A percentile compares a stretch with the other conserved stretches of the same genome.
phyloP scores from a whole-genome alignment of 257 asterid genomes.

The Gardenia jasminoides region DNA sequence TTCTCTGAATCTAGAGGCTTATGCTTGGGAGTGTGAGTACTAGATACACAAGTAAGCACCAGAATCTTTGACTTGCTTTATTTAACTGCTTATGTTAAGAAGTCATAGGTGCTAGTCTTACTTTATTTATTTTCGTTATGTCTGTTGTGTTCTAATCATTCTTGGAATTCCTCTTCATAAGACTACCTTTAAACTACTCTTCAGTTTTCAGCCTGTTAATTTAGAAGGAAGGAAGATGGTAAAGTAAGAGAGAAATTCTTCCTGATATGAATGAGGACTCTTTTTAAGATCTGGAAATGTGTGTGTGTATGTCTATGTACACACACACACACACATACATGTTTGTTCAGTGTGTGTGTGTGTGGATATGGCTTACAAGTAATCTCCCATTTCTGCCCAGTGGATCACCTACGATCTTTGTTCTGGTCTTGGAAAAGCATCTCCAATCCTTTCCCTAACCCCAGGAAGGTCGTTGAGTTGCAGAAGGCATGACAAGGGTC shows the following conservation, averaged over 20 bases:
- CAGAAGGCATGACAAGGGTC: no score
- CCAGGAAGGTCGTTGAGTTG: no score
- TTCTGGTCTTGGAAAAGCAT: no score
- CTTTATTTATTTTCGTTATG: background rate
- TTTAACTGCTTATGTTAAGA: background rate
- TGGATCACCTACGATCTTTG: no score
- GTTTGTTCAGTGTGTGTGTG: no score
- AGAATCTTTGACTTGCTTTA: background rate
- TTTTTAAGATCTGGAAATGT: background rate
- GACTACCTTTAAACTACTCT: background rate
- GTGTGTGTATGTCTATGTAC: no score
- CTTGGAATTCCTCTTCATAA: background rate
- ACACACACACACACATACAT: no score
- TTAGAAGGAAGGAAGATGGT: background rate
- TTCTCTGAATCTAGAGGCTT: background rate
- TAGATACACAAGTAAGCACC: background rate
- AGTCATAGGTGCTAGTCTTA: background rate
- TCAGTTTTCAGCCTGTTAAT: background rate
- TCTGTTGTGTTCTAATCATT: background rate
- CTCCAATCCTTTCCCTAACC: no score
- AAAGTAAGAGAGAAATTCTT: background rate
- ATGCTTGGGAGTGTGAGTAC: background rate
- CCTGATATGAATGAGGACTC: background rate
- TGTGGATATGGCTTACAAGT: no score
- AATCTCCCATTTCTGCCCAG: no score